Percentiles rank a stretch among this genome's conserved stretches.
These are phyloP conservation scores for Aspergillus jensenii DNA, from an alignment of 2,329 filamentous ascomycete species.

Conservation along the genomic window DNA sequence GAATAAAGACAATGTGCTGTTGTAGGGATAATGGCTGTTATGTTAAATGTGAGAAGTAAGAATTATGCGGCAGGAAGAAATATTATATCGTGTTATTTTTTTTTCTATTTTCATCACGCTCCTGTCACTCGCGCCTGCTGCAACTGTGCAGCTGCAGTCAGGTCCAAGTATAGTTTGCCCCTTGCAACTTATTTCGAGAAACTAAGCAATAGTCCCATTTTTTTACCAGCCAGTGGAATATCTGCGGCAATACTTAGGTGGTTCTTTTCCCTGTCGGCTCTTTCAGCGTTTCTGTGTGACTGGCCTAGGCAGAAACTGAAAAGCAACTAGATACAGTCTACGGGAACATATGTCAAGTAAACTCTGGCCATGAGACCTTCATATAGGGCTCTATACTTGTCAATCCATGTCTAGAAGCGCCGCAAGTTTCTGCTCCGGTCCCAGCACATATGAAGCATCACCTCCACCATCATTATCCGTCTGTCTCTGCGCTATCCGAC, in stretches of 20 bases:
- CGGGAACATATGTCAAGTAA: not conserved
- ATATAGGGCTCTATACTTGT: constrained; percentile 4
- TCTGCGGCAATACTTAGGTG: not conserved
- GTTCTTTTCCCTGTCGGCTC: not conserved
- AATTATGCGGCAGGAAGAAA: not conserved
- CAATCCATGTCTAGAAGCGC: constrained; percentile 40
- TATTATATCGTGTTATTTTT: constrained; percentile 7
- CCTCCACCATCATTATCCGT: constrained; percentile 16
- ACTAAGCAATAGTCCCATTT: constrained; percentile 12
- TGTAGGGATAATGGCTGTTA: not conserved
- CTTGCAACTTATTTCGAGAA: constrained; percentile 19
- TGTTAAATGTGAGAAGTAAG: constrained; percentile 1
- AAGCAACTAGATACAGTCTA: not conserved
- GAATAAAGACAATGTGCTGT: not conserved
- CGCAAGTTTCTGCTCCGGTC: constrained; percentile 35
- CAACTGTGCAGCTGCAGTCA: constrained; percentile 16
- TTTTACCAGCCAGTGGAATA: not conserved
- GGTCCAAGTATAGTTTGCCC: constrained; percentile 14
- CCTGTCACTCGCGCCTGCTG: constrained; percentile 18
- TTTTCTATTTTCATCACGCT: constrained; percentile 6
- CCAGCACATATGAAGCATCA: constrained; percentile 24
- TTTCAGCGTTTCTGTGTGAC: constrained; percentile 5
- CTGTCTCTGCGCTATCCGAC: constrained; percentile 34
- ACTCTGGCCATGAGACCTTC: not conserved
- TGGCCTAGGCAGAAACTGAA: not conserved